These are phyloP conservation scores for Paralagenidium karlingii DNA, from an alignment of 352 stramenopile species.

Conservation along the genomic window DNA sequence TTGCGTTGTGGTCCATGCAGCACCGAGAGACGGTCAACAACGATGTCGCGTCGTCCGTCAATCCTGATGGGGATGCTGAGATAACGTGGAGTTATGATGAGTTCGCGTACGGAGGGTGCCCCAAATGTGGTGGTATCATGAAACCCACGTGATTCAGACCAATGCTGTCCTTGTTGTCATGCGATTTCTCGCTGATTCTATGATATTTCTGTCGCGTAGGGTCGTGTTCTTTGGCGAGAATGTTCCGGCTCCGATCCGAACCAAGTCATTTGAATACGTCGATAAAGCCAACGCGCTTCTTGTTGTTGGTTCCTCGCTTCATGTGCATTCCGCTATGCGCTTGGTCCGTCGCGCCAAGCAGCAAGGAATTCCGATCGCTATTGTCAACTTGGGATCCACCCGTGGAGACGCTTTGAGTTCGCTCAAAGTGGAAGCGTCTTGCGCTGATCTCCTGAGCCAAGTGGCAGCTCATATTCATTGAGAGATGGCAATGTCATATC, in stretches of 20 bases:
- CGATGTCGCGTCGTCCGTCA: constrained; percentile 70
- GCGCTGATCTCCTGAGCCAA: constrained; percentile 42
- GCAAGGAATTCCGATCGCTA: constrained; percentile 54
- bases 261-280: constrained; percentile 52
- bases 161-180: constrained; percentile 3
- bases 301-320: constrained; percentile 89
- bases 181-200: not conserved
- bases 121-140: constrained; percentile 61
- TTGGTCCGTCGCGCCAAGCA: constrained; percentile 72
- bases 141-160: constrained; percentile 69
- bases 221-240: constrained; percentile 98
- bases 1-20: constrained; percentile 21
- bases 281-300: constrained; percentile 80
- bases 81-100: constrained; percentile 74
- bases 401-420: constrained; percentile 70
- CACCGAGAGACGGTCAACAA: constrained; percentile 21
- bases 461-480: no score
- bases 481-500: no score
- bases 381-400: constrained; percentile 83
- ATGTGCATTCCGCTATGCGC: constrained; percentile 91
- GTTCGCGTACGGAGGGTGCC: constrained; percentile 69
- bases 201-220: constrained; percentile 7
- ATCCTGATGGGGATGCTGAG: constrained; percentile 91
- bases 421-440: constrained; percentile 55
- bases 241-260: constrained; percentile 75